Percentiles rank a stretch among this genome's conserved stretches.
Conservation (phyloP, 2,329 filamentous ascomycete genomes). For the Cladobotryum mycophilum region DNA sequence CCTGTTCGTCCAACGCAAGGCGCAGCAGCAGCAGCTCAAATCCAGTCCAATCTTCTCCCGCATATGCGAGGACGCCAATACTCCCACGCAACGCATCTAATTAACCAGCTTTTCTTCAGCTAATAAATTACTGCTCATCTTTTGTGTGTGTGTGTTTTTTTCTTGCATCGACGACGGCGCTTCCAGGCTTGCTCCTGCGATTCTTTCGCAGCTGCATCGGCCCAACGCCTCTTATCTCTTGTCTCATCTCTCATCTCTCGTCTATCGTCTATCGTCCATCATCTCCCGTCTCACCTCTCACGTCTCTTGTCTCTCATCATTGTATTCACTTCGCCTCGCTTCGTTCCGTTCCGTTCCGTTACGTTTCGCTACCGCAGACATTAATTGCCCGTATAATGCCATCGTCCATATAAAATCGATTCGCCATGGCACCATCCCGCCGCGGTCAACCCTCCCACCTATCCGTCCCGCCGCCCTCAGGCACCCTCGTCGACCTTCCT, state of each 20-base stretch:
- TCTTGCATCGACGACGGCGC: background rate
- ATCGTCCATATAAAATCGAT: conserved; percentile 16
- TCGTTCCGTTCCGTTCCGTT: background rate
- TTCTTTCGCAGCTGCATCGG: background rate
- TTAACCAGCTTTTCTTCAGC: too few relatives aligned
- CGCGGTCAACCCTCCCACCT: conserved; percentile 34
- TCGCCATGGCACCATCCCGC: conserved; percentile 35
- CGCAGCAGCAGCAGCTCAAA: too few relatives aligned
- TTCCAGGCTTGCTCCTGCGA: background rate
- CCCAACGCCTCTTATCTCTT: background rate
- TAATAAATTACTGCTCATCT: background rate
- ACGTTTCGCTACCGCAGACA: background rate
- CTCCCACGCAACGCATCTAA: too few relatives aligned
- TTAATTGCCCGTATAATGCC: conserved; percentile 21
- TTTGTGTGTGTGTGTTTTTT: background rate
- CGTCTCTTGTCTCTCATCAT: background rate
- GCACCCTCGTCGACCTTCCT: conserved; percentile 26
- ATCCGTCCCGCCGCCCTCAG: conserved; percentile 26
- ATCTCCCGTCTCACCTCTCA: background rate
- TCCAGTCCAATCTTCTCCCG: too few relatives aligned
- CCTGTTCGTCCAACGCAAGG: too few relatives aligned
- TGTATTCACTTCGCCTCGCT: background rate
- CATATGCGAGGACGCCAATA: too few relatives aligned
- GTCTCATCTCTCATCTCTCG: background rate
- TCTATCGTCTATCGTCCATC: background rate